These are phyloP conservation scores for Dendrostoma leiphaemia DNA, from an alignment of 2,329 filamentous ascomycete species.

Conservation along the genomic window DNA sequence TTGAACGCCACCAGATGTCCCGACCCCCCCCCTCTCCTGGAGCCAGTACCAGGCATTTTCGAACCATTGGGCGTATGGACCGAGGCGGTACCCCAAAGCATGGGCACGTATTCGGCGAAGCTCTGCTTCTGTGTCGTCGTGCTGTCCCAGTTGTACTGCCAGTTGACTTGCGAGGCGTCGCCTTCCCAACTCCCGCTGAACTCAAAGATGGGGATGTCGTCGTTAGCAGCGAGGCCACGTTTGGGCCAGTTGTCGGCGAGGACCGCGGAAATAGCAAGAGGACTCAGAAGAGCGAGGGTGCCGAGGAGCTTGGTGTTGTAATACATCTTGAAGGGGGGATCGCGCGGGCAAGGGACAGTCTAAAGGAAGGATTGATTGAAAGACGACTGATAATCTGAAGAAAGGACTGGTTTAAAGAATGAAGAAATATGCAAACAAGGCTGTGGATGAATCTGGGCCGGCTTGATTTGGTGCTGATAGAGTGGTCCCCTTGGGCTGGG, in stretches of 20 bases:
- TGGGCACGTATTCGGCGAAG: constrained; percentile 23
- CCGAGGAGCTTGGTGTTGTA: not conserved
- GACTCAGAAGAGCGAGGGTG: not conserved
- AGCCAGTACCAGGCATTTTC: constrained; percentile 8
- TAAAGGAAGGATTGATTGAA: not conserved
- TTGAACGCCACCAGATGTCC: constrained; percentile 24
- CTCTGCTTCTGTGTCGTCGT: constrained; percentile 19
- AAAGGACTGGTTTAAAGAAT: not conserved
- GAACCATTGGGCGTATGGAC: constrained; percentile 21
- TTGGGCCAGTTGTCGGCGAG: constrained; percentile 11
- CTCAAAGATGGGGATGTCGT: constrained; percentile 19
- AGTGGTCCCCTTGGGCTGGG: not conserved
- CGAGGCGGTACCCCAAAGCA: constrained; percentile 22
- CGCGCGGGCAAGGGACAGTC: not conserved
- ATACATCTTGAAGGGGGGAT: not conserved
- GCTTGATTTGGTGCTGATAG: not conserved
- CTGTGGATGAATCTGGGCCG: not conserved
- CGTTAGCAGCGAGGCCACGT: constrained; percentile 22
- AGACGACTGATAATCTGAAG: not conserved
- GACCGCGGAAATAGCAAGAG: too few species aligned
- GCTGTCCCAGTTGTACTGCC: constrained; percentile 27
- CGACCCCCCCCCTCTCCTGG: constrained; percentile 18
- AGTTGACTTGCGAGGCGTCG: constrained; percentile 18
- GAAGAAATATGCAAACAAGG: not conserved
- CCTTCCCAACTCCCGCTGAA: not conserved